Evolutionary conservation across 2,329 filamentous ascomycete species (phyloP).

Genomic region (Teratosphaeria zuluensis): DNA sequence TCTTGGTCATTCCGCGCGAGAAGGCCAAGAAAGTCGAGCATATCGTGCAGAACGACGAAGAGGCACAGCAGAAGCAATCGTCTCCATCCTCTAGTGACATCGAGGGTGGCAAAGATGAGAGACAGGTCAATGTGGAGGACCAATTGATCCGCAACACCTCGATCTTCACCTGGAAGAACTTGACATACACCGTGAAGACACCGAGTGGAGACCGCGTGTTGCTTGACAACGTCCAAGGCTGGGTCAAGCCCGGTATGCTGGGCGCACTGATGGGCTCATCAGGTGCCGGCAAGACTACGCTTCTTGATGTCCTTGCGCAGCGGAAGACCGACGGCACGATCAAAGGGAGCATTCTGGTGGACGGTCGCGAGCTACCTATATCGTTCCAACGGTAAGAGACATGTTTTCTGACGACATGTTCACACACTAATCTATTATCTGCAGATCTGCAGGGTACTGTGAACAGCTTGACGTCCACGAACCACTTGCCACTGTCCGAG

Average conservation of each 20-base stretch:
- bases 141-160: slow-evolving; percentile 53
- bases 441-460: slow-evolving; percentile 51
- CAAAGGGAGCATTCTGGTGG: slow-evolving; percentile 52
- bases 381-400: slow-evolving; percentile 52
- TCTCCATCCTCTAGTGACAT: not conserved
- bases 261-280: slow-evolving; percentile 45
- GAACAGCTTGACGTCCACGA: slow-evolving; percentile 59
- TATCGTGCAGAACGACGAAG: not conserved
- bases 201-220: slow-evolving; percentile 36
- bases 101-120: not conserved
- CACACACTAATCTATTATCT: slow-evolving; percentile 50
- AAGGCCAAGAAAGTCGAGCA: not conserved
- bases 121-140: slow-evolving; percentile 52
- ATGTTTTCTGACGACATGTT: slow-evolving; percentile 37
- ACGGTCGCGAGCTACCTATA: slow-evolving; percentile 38
- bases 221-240: slow-evolving; percentile 39
- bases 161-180: slow-evolving; percentile 69
- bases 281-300: slow-evolving; percentile 75
- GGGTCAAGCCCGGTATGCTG: slow-evolving; percentile 40
- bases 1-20: slow-evolving; percentile 45
- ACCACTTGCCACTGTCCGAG: slow-evolving; percentile 52
- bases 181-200: slow-evolving; percentile 42
- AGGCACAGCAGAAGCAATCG: not conserved
- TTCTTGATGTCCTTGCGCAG: slow-evolving; percentile 65
- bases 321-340: slow-evolving; percentile 58